Base-by-base conservation (phyloP, 75 land plant genomes). In the Adiantum capillusveneris region DNA sequence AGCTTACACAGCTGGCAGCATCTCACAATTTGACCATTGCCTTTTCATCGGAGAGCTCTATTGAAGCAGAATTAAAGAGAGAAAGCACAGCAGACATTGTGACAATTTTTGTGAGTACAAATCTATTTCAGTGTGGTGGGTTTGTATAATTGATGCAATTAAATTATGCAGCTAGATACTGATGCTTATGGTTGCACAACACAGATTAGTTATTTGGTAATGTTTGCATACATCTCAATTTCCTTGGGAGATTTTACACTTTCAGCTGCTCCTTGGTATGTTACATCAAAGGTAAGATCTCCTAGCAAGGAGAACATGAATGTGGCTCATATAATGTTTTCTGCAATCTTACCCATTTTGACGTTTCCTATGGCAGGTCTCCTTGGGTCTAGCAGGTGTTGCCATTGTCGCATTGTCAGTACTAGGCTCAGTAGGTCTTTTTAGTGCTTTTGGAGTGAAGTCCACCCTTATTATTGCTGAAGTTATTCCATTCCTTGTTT, bases 401-500 rank as follows among this genome's bases (percentile, higher is more conserved):
- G 27, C 81, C 25, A 81, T 93, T 56, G 98, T 93, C 28, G 83
- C 87, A 74, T 75, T 93, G 28, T 93, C 95, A 29, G 95, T 93
- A 37, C 79, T 89, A 54, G 98, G 90, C 44, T 93, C 98, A 29
- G 71, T 93, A 52, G 98, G 98, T 24, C 72, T 93, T 70, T 93
- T 83, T 70, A 93, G 98, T 80, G 81, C 77, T 11, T 66, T 88
- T 71, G 98, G 98, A 44, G 87, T 93, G 42, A 93, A 93, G 59
- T 93, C 98, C 16, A 93, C 98, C 22, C 79, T 93, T 18, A 93
- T 93, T 25, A 93, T 93, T 37, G 87, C 81, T 70, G 98, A 93
- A 81, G 98, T 93, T 28, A 93, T 93, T 44, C 98, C 98, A 29
- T 93, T 93, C 67, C 95, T 93, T 70, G 98, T 93, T 42, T 71